Conservation (phyloP, 257 asterid species). For the Eucommia ulmoides region DNA sequence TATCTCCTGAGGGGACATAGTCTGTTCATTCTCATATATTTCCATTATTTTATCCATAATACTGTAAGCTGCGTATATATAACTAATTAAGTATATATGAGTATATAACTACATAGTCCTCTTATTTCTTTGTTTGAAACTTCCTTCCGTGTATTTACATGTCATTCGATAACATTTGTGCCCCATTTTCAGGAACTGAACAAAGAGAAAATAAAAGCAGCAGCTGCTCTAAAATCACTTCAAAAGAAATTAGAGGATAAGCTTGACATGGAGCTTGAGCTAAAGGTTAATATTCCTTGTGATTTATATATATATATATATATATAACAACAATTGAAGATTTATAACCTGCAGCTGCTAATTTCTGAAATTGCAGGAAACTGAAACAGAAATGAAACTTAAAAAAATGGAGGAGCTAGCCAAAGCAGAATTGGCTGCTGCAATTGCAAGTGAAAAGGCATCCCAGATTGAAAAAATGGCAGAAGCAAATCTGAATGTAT, state of each 20-base stretch:
- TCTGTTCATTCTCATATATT: no score
- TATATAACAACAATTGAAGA: neutral
- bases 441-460: slow-evolving; percentile 90
- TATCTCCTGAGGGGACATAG: no score
- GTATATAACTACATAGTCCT: no score
- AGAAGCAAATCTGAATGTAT: slow-evolving; percentile 88
- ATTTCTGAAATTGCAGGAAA: slow-evolving; percentile 44
- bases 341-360: slow-evolving; percentile 3
- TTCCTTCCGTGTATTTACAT: no score
- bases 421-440: slow-evolving; percentile 75
- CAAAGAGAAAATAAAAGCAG: slow-evolving; percentile 73
- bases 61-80: no score
- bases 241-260: slow-evolving; percentile 64
- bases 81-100: no score
- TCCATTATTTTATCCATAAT: no score
- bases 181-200: slow-evolving; percentile 52
- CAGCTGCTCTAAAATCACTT: slow-evolving; percentile 81
- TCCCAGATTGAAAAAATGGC: slow-evolving; percentile 96
- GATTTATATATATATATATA: no score
- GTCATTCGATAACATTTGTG: no score
- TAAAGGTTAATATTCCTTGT: slow-evolving; percentile 37
- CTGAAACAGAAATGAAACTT: slow-evolving; percentile 54
- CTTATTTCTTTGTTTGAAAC: no score
- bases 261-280: slow-evolving; percentile 52
- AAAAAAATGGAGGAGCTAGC: slow-evolving; percentile 56